phyloP scores from a whole-genome alignment of 192 early-diverging fungal genomes.

The Martensiomyces pterosporus region DNA sequence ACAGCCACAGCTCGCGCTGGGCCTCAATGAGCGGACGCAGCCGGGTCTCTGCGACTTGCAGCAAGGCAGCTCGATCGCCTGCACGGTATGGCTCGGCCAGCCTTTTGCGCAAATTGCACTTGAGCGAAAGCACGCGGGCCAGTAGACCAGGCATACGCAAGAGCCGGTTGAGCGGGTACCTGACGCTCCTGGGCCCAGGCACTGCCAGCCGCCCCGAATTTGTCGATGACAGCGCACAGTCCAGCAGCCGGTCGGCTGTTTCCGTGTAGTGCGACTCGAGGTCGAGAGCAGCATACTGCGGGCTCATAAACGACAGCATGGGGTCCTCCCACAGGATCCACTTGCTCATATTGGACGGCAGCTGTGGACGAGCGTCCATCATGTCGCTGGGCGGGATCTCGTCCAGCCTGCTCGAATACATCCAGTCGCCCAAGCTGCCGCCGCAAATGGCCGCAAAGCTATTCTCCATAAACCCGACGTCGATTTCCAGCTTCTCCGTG shows the following conservation, averaged over 20 bases:
- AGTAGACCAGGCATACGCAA: constrained; percentile 65
- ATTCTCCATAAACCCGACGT: constrained; percentile 53
- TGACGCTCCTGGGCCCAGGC: constrained; percentile 2
- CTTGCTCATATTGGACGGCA: constrained; percentile 73
- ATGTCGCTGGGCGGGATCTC: constrained; percentile 50
- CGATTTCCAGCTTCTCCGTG: constrained; percentile 59
- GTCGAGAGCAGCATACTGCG: constrained; percentile 68
- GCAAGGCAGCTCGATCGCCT: constrained; percentile 51
- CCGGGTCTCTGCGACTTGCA: constrained; percentile 56
- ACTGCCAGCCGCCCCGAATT: constrained; percentile 13
- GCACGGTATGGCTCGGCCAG: constrained; percentile 59
- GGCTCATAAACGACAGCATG: constrained; percentile 68
- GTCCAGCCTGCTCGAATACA: constrained; percentile 54
- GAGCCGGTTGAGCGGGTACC: constrained; percentile 66
- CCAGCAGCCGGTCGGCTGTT: constrained; percentile 52
- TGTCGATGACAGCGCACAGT: constrained; percentile 41
- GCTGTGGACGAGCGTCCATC: constrained; percentile 52
- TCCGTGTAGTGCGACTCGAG: constrained; percentile 63
- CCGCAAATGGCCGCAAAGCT: constrained; percentile 76
- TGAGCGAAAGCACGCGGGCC: constrained; percentile 64
- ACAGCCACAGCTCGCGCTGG: constrained; percentile 71
- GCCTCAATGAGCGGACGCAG: constrained; percentile 56
- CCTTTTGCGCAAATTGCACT: constrained; percentile 63
- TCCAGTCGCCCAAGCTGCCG: constrained; percentile 73
- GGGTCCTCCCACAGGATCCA: constrained; percentile 86